These are phyloP conservation scores for Lolium rigidum DNA, from an alignment of 176 grass and related monocot species.

Conservation along the genomic window DNA sequence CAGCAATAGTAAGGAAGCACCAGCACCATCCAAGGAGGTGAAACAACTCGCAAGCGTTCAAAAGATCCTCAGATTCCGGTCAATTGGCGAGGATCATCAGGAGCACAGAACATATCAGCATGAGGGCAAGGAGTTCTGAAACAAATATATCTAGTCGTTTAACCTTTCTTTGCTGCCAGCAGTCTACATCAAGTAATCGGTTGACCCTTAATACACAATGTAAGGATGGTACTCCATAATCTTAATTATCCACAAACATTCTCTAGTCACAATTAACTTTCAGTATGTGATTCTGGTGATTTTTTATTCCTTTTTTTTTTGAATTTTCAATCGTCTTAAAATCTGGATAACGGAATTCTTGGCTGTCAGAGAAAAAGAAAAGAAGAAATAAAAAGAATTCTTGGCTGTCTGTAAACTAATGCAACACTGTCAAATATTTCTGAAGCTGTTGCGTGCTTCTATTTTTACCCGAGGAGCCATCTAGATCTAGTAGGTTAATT, in stretches of 20 bases:
- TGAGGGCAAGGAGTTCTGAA: conserved; percentile 26
- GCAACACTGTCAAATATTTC: background rate
- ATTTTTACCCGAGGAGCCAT: background rate
- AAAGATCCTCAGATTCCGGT: conserved; percentile 75
- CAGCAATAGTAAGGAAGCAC: conserved; percentile 39
- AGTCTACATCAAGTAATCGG: background rate
- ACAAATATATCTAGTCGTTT: background rate
- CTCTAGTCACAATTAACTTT: background rate
- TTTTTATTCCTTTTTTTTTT: background rate
- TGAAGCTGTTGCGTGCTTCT: background rate
- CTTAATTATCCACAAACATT: background rate
- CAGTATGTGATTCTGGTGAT: background rate
- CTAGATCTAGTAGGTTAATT: background rate
- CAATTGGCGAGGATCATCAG: conserved; percentile 21
- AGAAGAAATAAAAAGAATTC: no score
- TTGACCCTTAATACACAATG: background rate
- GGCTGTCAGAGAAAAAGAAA: no score
- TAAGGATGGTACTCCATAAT: background rate
- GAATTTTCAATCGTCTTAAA: background rate
- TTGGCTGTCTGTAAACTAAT: background rate
- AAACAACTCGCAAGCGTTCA: conserved; percentile 74
- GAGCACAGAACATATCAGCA: background rate
- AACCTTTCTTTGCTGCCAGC: background rate
- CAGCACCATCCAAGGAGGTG: conserved; percentile 58
- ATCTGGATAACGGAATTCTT: background rate